Evolutionary conservation across 768 basidiomycete genomes (phyloP).

Genomic region (Neoboletus brunneissimus): DNA sequence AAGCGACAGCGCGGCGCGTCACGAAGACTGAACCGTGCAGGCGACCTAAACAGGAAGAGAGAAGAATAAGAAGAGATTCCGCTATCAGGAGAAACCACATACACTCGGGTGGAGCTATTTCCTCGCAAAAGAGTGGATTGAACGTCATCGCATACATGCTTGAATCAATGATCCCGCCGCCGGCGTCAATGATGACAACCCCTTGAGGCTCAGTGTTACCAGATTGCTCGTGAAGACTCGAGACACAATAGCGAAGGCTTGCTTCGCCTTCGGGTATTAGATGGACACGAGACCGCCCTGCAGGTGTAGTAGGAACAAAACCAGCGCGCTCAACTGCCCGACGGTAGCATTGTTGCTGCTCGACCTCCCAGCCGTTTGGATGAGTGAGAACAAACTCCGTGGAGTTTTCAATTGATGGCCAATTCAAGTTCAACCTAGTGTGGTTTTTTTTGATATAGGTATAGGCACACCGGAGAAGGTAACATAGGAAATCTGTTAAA

Average conservation of each 20-base stretch:
- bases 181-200: constrained; percentile 43
- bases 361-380: constrained; percentile 30
- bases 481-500: constrained; percentile 24
- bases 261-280: constrained; percentile 28
- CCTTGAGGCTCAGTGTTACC: constrained; percentile 24
- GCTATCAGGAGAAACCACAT: not conserved
- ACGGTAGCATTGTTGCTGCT: constrained; percentile 21
- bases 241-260: constrained; percentile 36
- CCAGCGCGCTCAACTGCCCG: constrained; percentile 23
- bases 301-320: constrained; percentile 11
- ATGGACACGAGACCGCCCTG: constrained; percentile 17
- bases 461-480: not conserved
- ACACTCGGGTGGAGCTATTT: constrained; percentile 34
- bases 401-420: constrained; percentile 10
- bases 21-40: constrained; percentile 49
- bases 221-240: constrained; percentile 28
- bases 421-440: constrained; percentile 2
- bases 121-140: constrained; percentile 26
- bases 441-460: constrained; percentile 10
- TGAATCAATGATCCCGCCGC: constrained; percentile 37
- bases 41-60: constrained; percentile 30
- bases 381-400: constrained; percentile 24
- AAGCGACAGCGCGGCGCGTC: constrained; percentile 35
- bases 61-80: not conserved
- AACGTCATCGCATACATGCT: constrained; percentile 33